Percentiles rank a stretch among this genome's conserved stretches.
Evolutionary conservation across 1,139 yeast species (phyloP).

Genomic region (Lodderomyces metapsilosis): DNA sequence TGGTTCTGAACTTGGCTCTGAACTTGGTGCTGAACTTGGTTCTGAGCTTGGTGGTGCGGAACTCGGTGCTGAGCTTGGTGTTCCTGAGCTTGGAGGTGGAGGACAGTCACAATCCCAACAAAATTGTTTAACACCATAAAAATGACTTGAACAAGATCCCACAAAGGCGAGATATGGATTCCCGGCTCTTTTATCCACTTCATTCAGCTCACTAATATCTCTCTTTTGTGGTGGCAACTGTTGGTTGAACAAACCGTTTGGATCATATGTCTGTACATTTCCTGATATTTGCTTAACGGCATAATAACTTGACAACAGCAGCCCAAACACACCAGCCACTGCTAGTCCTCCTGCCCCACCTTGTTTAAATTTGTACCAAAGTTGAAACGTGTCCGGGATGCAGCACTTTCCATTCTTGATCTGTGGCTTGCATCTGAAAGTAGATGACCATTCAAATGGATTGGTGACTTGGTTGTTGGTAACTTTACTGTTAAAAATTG

Average conservation of each 20-base stretch:
- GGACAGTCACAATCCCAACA: conserved; percentile 13
- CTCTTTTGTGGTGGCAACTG: conserved; percentile 8
- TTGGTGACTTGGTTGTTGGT: conserved; percentile 5
- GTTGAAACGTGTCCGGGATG: conserved; percentile 11
- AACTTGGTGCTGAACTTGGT: not conserved
- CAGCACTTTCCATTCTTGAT: conserved; percentile 12
- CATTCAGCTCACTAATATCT: conserved; percentile 5
- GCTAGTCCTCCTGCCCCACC: conserved; percentile 48
- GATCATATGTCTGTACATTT: conserved; percentile 6
- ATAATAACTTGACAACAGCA: not conserved
- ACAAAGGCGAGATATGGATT: conserved; percentile 6
- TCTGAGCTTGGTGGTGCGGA: conserved; percentile 3
- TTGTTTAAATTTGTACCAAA: conserved; percentile 56
- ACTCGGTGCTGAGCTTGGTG: conserved; percentile 3
- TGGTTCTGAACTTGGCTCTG: conserved; percentile 2
- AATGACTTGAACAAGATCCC: conserved; percentile 6
- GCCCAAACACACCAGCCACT: conserved; percentile 5
- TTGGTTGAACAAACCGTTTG: conserved; percentile 6
- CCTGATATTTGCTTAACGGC: conserved; percentile 4
- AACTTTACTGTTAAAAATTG: conserved; percentile 8
- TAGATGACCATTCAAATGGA: conserved; percentile 13
- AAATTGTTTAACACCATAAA: conserved; percentile 9
- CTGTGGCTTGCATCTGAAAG: conserved; percentile 11
- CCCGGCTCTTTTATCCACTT: conserved; percentile 8
- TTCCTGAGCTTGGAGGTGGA: conserved; percentile 1